Evolutionary conservation across 805 yeast species (phyloP).

Genomic region (Candida hispaniensis): DNA sequence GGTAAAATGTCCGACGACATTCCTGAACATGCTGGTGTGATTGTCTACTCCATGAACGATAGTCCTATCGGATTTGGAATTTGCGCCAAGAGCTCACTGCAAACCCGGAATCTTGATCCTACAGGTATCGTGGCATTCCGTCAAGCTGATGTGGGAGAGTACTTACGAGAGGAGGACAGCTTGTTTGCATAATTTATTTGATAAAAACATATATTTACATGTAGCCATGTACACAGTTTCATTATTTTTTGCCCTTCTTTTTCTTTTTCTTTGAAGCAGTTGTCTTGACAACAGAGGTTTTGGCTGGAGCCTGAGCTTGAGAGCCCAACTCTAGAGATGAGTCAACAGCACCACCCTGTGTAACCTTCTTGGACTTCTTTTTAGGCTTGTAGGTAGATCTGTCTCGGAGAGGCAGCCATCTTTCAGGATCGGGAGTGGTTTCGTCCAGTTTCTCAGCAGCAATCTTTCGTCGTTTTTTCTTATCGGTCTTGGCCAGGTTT

Average conservation of each 20-base stretch:
- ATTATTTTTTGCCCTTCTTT: constrained; percentile 28
- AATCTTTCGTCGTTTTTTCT: constrained; percentile 30
- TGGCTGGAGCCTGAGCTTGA: constrained; percentile 7
- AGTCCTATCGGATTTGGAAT: constrained; percentile 94
- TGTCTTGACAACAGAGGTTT: constrained; percentile 18
- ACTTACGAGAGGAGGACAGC: constrained; percentile 95
- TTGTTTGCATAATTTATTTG: constrained; percentile 66
- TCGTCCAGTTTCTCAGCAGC: constrained; percentile 36
- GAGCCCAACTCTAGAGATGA: constrained; percentile 19
- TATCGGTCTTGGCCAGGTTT: constrained; percentile 21
- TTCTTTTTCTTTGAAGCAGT: constrained; percentile 25
- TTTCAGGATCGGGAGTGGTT: constrained; percentile 49
- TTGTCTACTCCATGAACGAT: constrained; percentile 82
- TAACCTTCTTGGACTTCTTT: constrained; percentile 35
- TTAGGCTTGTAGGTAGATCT: constrained; percentile 75
- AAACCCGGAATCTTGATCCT: constrained; percentile 80
- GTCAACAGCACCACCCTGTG: constrained; percentile 50
- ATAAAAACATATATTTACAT: too few relatives aligned
- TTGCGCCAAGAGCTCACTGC: constrained; percentile 81
- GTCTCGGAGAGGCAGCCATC: constrained; percentile 87
- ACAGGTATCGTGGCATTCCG: constrained; percentile 91
- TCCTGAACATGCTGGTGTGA: constrained; percentile 95
- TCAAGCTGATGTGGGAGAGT: constrained; percentile 97
- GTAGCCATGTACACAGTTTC: too few relatives aligned
- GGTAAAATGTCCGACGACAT: constrained; percentile 96